These are phyloP conservation scores for Piloderma croceum DNA, from an alignment of 768 basidiomycete species.

Conservation along the genomic window DNA sequence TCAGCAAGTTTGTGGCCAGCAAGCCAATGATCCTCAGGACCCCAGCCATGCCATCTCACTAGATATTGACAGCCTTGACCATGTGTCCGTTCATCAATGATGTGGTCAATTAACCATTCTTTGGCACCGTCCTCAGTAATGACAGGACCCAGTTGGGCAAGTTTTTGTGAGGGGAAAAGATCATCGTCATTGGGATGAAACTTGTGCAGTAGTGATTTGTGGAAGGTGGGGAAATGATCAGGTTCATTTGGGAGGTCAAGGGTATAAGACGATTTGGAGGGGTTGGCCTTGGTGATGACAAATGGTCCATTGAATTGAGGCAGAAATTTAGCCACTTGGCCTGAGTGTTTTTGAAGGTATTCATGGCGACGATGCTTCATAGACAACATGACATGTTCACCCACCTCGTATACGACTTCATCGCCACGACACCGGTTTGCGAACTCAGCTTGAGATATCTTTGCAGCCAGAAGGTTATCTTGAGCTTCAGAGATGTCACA, in stretches of 20 bases:
- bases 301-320: constrained; percentile 13
- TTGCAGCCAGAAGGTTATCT: constrained; percentile 19
- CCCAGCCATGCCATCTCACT: no score
- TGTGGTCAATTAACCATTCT: no score
- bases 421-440: constrained; percentile 13
- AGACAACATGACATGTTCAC: constrained; percentile 23
- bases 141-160: no score
- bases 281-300: constrained; percentile 7
- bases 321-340: constrained; percentile 26
- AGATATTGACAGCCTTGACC: no score
- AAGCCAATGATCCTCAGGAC: no score
- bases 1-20: no score
- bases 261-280: constrained; percentile 1
- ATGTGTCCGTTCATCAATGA: no score
- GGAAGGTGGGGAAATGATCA: no score
- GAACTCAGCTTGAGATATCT: constrained; percentile 14
- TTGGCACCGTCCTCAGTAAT: no score
- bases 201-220: constrained; percentile 21
- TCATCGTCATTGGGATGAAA: constrained; percentile 31
- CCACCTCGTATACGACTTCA: constrained; percentile 14
- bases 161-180: constrained; percentile 29
- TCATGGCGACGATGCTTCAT: constrained; percentile 15
- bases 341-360: constrained; percentile 12
- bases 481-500: constrained; percentile 18
- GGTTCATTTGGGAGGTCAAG: constrained; percentile 2